A percentile compares a stretch with the other conserved stretches of the same genome.
phyloP scores from a whole-genome alignment of 75 land plant species.

The Adiantum capillusveneris region DNA sequence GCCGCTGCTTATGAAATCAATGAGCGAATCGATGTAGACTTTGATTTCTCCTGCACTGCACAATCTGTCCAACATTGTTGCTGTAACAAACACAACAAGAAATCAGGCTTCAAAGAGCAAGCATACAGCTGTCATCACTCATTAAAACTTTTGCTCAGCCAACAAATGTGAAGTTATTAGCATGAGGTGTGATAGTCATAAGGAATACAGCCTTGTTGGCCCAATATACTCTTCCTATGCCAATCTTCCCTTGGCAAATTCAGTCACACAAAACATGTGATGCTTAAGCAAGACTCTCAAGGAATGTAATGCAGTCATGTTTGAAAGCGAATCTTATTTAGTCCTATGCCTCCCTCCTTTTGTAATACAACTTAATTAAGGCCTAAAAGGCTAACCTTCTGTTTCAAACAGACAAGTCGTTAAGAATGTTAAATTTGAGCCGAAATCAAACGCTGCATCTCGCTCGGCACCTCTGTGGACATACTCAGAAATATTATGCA shows the following conservation, averaged over 20 bases:
- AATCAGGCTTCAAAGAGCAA: not conserved
- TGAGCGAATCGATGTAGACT: slow-evolving; percentile 44
- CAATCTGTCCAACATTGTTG: slow-evolving; percentile 38
- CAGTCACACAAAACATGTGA: not conserved
- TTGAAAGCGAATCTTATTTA: not conserved
- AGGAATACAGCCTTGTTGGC: too few relatives aligned
- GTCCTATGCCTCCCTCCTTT: too few relatives aligned
- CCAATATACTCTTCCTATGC: too few relatives aligned
- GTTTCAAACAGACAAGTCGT: slow-evolving; percentile 20
- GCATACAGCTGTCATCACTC: not conserved
- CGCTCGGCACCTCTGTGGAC: slow-evolving; percentile 37
- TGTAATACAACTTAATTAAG: too few relatives aligned
- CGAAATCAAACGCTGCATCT: slow-evolving; percentile 45
- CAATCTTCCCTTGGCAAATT: too few relatives aligned
- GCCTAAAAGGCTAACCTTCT: slow-evolving; percentile 17
- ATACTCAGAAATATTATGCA: not conserved
- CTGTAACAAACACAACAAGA: slow-evolving; percentile 13
- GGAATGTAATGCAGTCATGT: not conserved
- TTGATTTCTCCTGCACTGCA: slow-evolving; percentile 64
- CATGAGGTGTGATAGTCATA: not conserved
- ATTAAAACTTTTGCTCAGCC: not conserved
- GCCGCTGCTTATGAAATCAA: not conserved
- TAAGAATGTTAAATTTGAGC: slow-evolving; percentile 26
- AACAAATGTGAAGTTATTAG: not conserved
- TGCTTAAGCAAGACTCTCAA: not conserved